These are phyloP conservation scores for Alternaria triticina DNA, from an alignment of 2,329 filamentous ascomycete species.

Conservation along the genomic window DNA sequence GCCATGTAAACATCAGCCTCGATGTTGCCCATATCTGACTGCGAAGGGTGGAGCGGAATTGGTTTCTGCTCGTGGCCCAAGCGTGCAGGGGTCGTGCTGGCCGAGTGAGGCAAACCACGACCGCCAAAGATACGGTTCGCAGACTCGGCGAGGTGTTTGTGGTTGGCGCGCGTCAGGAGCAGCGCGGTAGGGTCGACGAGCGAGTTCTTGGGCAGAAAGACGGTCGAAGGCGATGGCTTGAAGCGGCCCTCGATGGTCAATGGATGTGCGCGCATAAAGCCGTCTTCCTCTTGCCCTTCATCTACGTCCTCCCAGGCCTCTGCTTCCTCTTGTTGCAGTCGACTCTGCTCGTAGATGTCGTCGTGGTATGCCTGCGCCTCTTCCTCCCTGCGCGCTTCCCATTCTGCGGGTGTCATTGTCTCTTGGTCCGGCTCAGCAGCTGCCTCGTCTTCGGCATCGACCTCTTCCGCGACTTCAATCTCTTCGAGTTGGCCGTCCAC, in stretches of 20 bases:
- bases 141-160: constrained; percentile 74
- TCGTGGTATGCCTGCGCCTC: constrained; percentile 42
- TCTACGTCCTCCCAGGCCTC: constrained; percentile 41
- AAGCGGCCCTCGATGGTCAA: constrained; percentile 77
- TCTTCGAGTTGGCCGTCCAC: constrained; percentile 68
- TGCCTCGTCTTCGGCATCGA: not conserved
- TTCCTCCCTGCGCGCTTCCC: constrained; percentile 44
- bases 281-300: constrained; percentile 41
- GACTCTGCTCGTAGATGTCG: constrained; percentile 50
- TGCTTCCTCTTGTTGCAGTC: constrained; percentile 51
- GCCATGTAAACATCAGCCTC: constrained; percentile 77
- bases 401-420: constrained; percentile 39
- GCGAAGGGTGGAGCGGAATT: constrained; percentile 68
- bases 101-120: constrained; percentile 74
- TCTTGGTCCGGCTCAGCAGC: constrained; percentile 24
- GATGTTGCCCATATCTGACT: constrained; percentile 73
- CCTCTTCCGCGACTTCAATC: constrained; percentile 52
- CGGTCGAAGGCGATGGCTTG: constrained; percentile 73
- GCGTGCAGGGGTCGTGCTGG: constrained; percentile 67
- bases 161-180: constrained; percentile 69
- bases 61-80: constrained; percentile 65
- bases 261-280: constrained; percentile 70
- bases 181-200: constrained; percentile 73
- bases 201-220: constrained; percentile 73
- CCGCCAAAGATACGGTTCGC: constrained; percentile 81